Evolutionary conservation across 2,329 filamentous ascomycete genomes (phyloP).

Genomic region (Penicillium palitans): DNA sequence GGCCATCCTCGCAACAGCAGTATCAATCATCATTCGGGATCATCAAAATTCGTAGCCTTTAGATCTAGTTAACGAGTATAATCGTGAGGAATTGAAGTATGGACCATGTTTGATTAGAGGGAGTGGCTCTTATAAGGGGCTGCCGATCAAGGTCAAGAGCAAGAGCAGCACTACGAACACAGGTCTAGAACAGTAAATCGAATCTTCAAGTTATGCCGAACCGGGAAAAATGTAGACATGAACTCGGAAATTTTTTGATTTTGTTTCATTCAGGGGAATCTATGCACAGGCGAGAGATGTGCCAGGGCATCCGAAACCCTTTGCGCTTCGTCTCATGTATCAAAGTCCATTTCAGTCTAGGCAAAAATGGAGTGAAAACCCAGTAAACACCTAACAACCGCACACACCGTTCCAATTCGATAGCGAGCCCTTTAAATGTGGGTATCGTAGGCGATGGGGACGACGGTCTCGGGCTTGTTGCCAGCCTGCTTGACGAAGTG

Average conservation of each 20-base stretch:
- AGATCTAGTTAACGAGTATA: not conserved
- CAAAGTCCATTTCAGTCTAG: constrained; percentile 36
- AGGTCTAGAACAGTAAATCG: not conserved
- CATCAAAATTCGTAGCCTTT: not conserved
- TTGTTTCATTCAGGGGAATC: constrained; percentile 48
- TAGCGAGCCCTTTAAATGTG: constrained; percentile 71
- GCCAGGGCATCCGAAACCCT: constrained; percentile 42
- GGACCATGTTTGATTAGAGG: not conserved
- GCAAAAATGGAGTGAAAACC: constrained; percentile 36
- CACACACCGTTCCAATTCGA: constrained; percentile 31
- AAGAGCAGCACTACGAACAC: constrained; percentile 3
- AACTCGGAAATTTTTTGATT: constrained; percentile 41
- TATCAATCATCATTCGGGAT: not conserved
- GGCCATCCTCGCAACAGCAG: not conserved
- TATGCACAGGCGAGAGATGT: constrained; percentile 44
- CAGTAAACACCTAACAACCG: constrained; percentile 42
- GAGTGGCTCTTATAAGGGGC: too few relatives aligned
- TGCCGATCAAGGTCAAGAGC: not conserved
- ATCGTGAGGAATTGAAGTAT: too few relatives aligned
- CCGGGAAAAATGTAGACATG: constrained; percentile 9
- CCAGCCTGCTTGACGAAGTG: constrained; percentile 77
- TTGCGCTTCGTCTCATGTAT: constrained; percentile 42
- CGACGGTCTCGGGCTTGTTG: constrained; percentile 86
- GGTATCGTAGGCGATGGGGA: constrained; percentile 94
- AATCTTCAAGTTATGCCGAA: not conserved